Evolutionary conservation across 2,329 filamentous ascomycete genomes (phyloP).

Genomic region (Harringtonia lauricola): DNA sequence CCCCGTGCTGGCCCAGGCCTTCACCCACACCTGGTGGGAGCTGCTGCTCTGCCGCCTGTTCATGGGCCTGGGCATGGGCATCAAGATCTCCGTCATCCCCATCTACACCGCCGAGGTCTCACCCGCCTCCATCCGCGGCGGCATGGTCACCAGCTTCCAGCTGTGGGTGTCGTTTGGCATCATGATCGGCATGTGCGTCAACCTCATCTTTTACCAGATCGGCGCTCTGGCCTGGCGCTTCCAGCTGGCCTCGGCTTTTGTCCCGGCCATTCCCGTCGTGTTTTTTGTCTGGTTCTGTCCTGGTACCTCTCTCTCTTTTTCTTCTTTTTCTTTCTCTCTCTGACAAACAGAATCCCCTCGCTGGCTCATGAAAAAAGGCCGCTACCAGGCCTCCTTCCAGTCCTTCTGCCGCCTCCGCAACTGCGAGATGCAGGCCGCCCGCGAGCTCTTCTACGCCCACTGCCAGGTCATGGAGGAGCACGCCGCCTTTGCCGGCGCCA

Average conservation of each 20-base stretch:
- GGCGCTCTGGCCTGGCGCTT: conserved; percentile 50
- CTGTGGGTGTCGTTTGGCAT: conserved; percentile 42
- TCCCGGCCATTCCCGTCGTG: conserved; percentile 51
- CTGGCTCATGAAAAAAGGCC: conserved; percentile 54
- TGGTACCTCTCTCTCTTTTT: not conserved
- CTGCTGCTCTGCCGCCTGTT: conserved; percentile 56
- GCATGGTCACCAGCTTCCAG: conserved; percentile 44
- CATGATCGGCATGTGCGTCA: conserved; percentile 53
- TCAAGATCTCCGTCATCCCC: conserved; percentile 36
- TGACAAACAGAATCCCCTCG: conserved; percentile 34
- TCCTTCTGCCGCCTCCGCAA: conserved; percentile 48
- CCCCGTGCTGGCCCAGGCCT: conserved; percentile 51
- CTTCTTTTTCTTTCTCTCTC: not conserved
- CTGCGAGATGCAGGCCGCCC: conserved; percentile 45
- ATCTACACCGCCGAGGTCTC: conserved; percentile 42
- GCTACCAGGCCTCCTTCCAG: conserved; percentile 40
- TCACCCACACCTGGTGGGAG: conserved; percentile 55
- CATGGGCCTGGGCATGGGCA: conserved; percentile 57
- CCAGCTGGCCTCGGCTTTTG: conserved; percentile 52
- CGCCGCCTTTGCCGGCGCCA: conserved; percentile 17
- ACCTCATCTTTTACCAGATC: conserved; percentile 49
- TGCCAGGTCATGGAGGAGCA: conserved; percentile 34
- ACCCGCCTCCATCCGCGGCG: conserved; percentile 40
- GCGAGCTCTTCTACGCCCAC: conserved; percentile 52
- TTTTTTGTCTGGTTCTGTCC: conserved; percentile 48